Evolutionary conservation across 306 rosid genomes (phyloP).

Genomic region (Carpinus viminea): DNA sequence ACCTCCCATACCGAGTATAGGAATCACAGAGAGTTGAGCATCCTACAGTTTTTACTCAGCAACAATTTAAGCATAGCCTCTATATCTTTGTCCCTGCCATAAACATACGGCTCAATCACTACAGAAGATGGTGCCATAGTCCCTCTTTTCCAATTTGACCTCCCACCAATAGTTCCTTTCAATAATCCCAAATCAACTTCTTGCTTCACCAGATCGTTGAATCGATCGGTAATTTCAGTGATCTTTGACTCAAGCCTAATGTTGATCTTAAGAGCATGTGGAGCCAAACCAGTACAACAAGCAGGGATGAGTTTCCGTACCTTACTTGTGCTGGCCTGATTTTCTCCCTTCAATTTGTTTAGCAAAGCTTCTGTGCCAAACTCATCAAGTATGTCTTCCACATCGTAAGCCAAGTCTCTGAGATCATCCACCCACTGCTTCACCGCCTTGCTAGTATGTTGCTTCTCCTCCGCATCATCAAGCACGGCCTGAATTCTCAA

Average conservation of each 20-base stretch:
- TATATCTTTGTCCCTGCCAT: too few species aligned
- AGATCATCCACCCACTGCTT: constrained; percentile 21
- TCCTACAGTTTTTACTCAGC: too few species aligned
- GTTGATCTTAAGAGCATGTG: background rate
- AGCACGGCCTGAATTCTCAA: background rate
- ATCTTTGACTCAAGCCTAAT: background rate
- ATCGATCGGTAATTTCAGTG: background rate
- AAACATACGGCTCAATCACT: too few species aligned
- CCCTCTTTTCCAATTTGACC: too few species aligned
- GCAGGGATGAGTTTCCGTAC: background rate
- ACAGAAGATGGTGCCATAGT: too few species aligned
- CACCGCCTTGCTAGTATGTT: background rate
- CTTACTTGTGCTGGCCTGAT: background rate
- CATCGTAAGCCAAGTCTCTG: constrained; percentile 12
- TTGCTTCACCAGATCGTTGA: background rate
- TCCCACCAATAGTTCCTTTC: too few species aligned
- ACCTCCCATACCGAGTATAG: too few species aligned
- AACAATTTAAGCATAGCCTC: too few species aligned
- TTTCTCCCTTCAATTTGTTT: background rate
- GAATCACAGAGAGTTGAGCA: too few species aligned
- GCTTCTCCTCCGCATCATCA: constrained; percentile 12
- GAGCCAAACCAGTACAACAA: background rate
- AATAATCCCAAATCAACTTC: background rate
- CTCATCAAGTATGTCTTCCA: constrained; percentile 30
- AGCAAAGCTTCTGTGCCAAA: background rate